Evolutionary conservation across 169 alveolate species (phyloP), one percentile per base, ranked within the genome.

Genomic region (Plasmodium blacklocki): DNA sequence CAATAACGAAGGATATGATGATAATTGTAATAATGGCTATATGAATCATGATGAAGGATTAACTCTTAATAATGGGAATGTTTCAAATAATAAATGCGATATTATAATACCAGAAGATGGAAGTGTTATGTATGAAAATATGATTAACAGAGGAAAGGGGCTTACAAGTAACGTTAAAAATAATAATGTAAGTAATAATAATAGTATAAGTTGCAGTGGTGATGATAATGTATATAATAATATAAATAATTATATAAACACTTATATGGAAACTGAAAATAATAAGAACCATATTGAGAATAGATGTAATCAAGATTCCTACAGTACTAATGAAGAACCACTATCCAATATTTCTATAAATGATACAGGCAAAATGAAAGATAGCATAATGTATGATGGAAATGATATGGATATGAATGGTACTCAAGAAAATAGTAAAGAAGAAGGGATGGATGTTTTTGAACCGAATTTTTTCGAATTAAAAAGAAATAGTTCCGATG

Each of bases 321-420:
- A 58, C 15, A 80, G 60, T 29, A 80, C 50, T 2, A 66, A 80
- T 80, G 90, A 80, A 67, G 90, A 80, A 29, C 72, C 56, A 15
- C 15, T 21, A 39, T 47, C 73, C 8, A 62, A 80, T 62, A 67
- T 32, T 14, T 68, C 75, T 0, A 15, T 80, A 47, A 45, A 56
- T 80, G 80, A 29, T 50, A 54, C 59, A 12, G 47, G 19, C 2
- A 66, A 47, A 80, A 66, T 66, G 64, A 80, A 52, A 26, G 80
- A 67, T 21, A 67, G 23, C 39, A 52, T 54, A 14, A 39, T 63
- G 43, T 80, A 80, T 71, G 56, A 49, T 26, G 59, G 14, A n/a
- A 67, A 18, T 59, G 80, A 54, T 18, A 52, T 66, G 63, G 64
- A 63, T 15, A 52, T 39, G 50, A 19, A 54, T 70, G 39, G 80